Percentiles rank a stretch among this genome's conserved stretches.
Conservation (phyloP, 371 early-diverging fungal species). For the Zychaea mexicana region DNA sequence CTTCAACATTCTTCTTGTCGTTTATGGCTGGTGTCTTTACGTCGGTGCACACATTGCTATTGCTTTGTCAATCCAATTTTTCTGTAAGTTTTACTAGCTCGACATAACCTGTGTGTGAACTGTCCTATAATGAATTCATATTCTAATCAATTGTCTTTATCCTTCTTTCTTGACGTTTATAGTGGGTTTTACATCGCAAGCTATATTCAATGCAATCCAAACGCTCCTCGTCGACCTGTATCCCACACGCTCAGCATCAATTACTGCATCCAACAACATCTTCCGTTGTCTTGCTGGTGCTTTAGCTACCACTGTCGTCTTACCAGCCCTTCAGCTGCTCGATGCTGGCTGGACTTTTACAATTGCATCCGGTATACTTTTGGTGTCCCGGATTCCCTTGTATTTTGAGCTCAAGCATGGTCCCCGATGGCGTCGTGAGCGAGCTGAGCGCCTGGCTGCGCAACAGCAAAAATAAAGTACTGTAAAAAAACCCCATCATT, state of each 20-base stretch:
- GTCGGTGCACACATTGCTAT: slow-evolving; percentile 30
- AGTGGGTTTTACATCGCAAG: slow-evolving; percentile 37
- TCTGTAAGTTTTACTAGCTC: slow-evolving; percentile 24
- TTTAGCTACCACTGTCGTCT: slow-evolving; percentile 23
- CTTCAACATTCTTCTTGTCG: slow-evolving; percentile 31
- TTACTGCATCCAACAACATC: slow-evolving; percentile 44
- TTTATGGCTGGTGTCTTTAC: slow-evolving; percentile 42
- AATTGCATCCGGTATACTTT: slow-evolving; percentile 25
- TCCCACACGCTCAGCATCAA: slow-evolving; percentile 42
- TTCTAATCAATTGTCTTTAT: too few relatives aligned
- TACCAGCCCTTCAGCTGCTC: slow-evolving; percentile 27
- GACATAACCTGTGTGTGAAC: too few relatives aligned
- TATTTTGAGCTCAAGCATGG: slow-evolving; percentile 32
- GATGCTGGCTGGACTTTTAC: slow-evolving; percentile 48
- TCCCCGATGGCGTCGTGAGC: slow-evolving; percentile 34
- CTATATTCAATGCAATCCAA: slow-evolving; percentile 34
- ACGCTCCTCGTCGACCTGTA: slow-evolving; percentile 48
- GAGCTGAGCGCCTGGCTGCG: slow-evolving; percentile 12
- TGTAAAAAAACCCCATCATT: too few relatives aligned
- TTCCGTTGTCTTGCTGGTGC: slow-evolving; percentile 43
- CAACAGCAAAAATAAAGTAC: not conserved
- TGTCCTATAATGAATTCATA: too few relatives aligned
- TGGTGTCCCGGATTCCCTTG: slow-evolving; percentile 31
- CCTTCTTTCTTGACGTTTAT: too few relatives aligned
- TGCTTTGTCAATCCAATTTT: slow-evolving; percentile 28